Percentiles rank a stretch among this genome's conserved stretches.
Evolutionary conservation across 768 basidiomycete genomes (phyloP).

Genomic region (Amanita jacksonii): DNA sequence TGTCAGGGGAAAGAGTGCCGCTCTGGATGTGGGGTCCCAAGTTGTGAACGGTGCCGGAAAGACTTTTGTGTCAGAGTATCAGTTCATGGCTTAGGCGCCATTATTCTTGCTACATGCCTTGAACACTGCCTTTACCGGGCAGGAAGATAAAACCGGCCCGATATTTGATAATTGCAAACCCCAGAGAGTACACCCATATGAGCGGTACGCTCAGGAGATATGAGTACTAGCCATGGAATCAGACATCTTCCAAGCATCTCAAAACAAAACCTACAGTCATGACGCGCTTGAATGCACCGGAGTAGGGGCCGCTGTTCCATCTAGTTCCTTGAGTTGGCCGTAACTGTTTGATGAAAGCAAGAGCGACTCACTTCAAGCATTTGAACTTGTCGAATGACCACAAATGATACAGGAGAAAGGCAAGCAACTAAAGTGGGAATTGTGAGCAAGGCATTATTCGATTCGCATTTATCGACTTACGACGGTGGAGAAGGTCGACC

Average conservation of each 20-base stretch:
- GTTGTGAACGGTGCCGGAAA: conserved; percentile 52
- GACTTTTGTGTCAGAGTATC: conserved; percentile 31
- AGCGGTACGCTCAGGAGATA: conserved; percentile 59
- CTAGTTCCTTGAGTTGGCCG: conserved; percentile 24
- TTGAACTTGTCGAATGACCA: conserved; percentile 77
- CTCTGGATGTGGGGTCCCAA: conserved; percentile 39
- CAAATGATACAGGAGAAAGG: conserved; percentile 61
- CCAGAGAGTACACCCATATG: conserved; percentile 46
- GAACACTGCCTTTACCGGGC: conserved; percentile 27
- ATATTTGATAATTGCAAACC: conserved; percentile 69
- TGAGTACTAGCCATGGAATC: conserved; percentile 44
- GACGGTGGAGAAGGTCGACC: conserved; percentile 44
- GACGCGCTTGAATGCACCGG: conserved; percentile 75
- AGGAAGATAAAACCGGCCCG: conserved; percentile 46
- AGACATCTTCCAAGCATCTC: not conserved
- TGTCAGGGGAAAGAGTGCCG: conserved; percentile 55
- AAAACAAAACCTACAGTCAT: conserved; percentile 59
- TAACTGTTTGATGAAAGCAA: not conserved
- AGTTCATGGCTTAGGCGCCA: not conserved
- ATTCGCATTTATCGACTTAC: conserved; percentile 26
- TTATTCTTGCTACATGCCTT: conserved; percentile 28
- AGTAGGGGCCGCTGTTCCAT: conserved; percentile 57
- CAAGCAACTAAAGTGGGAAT: conserved; percentile 33
- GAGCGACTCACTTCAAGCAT: conserved; percentile 46
- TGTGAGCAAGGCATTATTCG: not conserved